These are phyloP conservation scores for Globisporangium spiculum DNA, from an alignment of 352 stramenopile species.

Conservation along the genomic window DNA sequence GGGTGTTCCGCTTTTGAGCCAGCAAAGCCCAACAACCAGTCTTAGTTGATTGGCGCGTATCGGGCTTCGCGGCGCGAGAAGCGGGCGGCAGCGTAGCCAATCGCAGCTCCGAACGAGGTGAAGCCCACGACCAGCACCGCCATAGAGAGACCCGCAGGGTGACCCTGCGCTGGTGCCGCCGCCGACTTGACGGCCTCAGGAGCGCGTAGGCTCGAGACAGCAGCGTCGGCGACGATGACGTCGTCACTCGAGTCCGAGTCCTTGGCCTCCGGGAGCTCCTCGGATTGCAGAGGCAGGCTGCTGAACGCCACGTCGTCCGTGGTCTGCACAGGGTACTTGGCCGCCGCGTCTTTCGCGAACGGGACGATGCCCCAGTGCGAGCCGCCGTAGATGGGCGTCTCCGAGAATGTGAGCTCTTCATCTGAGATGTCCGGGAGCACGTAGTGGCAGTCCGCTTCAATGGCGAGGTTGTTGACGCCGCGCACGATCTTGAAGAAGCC, in stretches of 20 bases:
- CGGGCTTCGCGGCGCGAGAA: slow-evolving; percentile 8
- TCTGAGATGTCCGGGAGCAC: slow-evolving; percentile 59
- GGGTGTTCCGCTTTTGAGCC: not conserved
- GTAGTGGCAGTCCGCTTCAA: slow-evolving; percentile 86
- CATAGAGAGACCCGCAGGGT: slow-evolving; percentile 8
- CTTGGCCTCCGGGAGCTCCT: slow-evolving; percentile 38
- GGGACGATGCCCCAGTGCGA: slow-evolving; percentile 58
- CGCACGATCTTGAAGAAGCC: slow-evolving; percentile 91
- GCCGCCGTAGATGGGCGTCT: slow-evolving; percentile 58
- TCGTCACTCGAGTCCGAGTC: slow-evolving; percentile 17
- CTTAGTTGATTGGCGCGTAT: slow-evolving; percentile 21
- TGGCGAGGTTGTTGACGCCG: slow-evolving; percentile 82
- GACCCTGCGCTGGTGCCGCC: slow-evolving; percentile 1
- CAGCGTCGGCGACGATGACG: not conserved
- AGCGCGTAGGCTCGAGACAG: slow-evolving; percentile 9
- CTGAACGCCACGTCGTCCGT: slow-evolving; percentile 66
- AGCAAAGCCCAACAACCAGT: not conserved
- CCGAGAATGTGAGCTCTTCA: slow-evolving; percentile 52
- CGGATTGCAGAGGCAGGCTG: slow-evolving; percentile 37
- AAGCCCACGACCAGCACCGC: slow-evolving; percentile 10
- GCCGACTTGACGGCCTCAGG: not conserved
- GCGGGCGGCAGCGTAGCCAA: slow-evolving; percentile 15
- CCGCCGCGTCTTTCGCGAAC: slow-evolving; percentile 61
- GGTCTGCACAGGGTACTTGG: slow-evolving; percentile 80
- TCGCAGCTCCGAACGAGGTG: slow-evolving; percentile 17